Percentiles rank a stretch among this genome's conserved stretches.
Conservation (phyloP, 1,284 basidiomycete species). For the Rhodotorula sp. region DNA sequence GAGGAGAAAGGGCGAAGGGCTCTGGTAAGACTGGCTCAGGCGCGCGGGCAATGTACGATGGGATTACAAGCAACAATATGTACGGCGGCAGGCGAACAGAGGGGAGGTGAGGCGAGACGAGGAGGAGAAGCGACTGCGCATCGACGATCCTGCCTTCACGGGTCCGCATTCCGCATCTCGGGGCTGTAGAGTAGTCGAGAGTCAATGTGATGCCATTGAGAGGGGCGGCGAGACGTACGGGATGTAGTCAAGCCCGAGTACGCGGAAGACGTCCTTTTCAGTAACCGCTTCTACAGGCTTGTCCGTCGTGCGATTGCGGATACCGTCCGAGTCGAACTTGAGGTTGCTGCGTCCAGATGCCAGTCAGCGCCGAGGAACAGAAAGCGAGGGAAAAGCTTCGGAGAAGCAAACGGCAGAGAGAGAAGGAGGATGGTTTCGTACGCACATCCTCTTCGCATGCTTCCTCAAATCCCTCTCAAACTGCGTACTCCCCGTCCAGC, state of each 20-base stretch:
- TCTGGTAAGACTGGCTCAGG: not conserved
- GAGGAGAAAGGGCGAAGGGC: not conserved
- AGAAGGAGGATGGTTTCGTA: no score
- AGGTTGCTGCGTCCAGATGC: slow-evolving; percentile 55
- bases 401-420: no score
- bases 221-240: slow-evolving; percentile 45
- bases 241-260: slow-evolving; percentile 52
- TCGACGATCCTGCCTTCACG: not conserved
- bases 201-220: no score
- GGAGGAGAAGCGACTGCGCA: no score
- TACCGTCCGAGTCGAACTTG: slow-evolving; percentile 63
- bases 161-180: slow-evolving; percentile 7
- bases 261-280: slow-evolving; percentile 38
- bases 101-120: not conserved
- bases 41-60: not conserved
- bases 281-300: slow-evolving; percentile 5
- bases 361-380: no score
- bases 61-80: not conserved
- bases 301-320: slow-evolving; percentile 9
- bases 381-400: no score
- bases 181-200: not conserved
- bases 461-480: slow-evolving; percentile 73
- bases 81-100: not conserved
- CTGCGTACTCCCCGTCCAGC: slow-evolving; percentile 73
- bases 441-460: slow-evolving; percentile 61